phyloP scores from a whole-genome alignment of 805 yeast genomes.

The Grigorovia yakushimaensis region DNA sequence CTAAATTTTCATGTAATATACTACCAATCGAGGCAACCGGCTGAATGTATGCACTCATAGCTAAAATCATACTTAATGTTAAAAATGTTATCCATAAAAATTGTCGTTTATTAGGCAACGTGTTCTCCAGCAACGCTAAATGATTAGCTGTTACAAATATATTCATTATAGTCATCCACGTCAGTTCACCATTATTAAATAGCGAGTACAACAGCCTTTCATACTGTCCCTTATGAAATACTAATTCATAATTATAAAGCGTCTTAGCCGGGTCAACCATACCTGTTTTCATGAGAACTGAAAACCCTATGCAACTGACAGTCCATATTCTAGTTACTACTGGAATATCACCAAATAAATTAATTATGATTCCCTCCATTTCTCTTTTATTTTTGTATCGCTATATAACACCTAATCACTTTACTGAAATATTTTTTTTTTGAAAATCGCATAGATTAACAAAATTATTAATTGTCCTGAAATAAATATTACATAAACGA shows the following conservation, averaged over 20 bases:
- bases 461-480: neutral
- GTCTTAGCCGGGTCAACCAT: conserved; percentile 26
- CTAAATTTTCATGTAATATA: conserved; percentile 21
- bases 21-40: conserved; percentile 22
- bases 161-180: conserved; percentile 16
- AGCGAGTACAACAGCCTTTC: conserved; percentile 32
- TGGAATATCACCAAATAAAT: conserved; percentile 28
- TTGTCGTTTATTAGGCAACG: conserved; percentile 16
- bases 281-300: conserved; percentile 29
- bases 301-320: conserved; percentile 28
- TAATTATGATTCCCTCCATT: conserved; percentile 24
- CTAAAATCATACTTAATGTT: conserved; percentile 11
- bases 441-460: neutral
- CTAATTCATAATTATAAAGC: conserved; percentile 31
- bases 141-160: conserved; percentile 16
- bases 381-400: neutral
- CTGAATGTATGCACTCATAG: conserved; percentile 18
- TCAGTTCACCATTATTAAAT: conserved; percentile 30
- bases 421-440: neutral
- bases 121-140: conserved; percentile 20
- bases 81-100: conserved; percentile 21
- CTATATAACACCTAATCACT: neutral
- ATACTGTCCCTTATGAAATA: conserved; percentile 31
- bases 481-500: neutral
- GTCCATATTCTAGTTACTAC: conserved; percentile 34